Evolutionary conservation across 768 basidiomycete genomes (phyloP), one percentile per base, ranked within the genome.

Genomic region (Hericium rajendrae): DNA sequence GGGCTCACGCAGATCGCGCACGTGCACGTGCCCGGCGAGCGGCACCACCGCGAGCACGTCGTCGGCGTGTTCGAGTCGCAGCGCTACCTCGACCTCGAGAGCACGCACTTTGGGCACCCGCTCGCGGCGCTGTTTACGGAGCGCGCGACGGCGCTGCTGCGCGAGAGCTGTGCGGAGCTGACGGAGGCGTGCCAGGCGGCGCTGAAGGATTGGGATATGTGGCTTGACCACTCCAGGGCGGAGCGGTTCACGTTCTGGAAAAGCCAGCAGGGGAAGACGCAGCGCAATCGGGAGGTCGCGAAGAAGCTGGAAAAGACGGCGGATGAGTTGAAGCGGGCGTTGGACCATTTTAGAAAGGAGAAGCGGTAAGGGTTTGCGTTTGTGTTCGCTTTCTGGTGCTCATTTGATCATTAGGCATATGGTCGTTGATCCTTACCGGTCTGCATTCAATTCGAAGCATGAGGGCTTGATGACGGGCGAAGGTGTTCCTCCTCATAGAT

Each of bases 11-110:
- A 32, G 5, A 4, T 32, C 28, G 28, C 28, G 28, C 28, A 32
- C 28, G 28, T 8, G 28, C 63, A 59, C 46, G 43, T 13, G 15
- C 51, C 20, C 51, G 48, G 48, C 49, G 48, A 20, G 52, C 49
- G 22, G 52, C 53, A 46, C n/a, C 55, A 59, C 48, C 62, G 60
- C 20, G 83, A 88, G 63, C 71, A 75, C 28, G 78, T 78, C 0
- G 88, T 89, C 0, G 88, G 85, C 2, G 81, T 86, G 13, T 89
- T 89, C 58, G 87, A 89, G 70, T 80, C 79, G 2, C 82, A 87
- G 62, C 70, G 80, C 28, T 89, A 88, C 65, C 71, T 88, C 57
- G 80, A 88, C 60, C 71, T 89, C 2, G 86, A 89, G 65, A 76
- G 79, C 26, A 78, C 70, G 32, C 69, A 78, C 40, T 67, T 83